Evolutionary conservation across 306 rosid species (phyloP).

Genomic region (Macrotyloma uniflorum): DNA sequence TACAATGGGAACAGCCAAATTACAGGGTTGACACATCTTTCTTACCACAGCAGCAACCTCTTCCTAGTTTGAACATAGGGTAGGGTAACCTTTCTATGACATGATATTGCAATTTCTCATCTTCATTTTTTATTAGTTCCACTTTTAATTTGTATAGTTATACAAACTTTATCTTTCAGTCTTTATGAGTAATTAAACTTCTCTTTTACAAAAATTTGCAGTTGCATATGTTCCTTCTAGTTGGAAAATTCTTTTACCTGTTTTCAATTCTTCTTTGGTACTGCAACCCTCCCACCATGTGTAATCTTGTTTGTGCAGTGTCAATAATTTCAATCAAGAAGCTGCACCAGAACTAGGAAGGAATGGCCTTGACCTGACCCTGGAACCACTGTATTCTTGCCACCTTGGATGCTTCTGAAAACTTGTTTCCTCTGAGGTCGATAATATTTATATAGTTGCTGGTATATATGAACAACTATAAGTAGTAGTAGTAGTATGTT

Average conservation of each 20-base stretch:
- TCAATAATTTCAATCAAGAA: constrained; percentile 45
- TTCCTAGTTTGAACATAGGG: constrained; percentile 77
- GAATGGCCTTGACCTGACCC: constrained; percentile 75
- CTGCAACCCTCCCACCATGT: background rate
- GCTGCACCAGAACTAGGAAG: constrained; percentile 50
- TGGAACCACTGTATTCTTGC: constrained; percentile 65
- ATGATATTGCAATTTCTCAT: background rate
- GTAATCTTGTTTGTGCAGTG: constrained; percentile 48
- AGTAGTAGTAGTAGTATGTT: constrained; percentile 16
- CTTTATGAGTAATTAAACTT: too few species aligned
- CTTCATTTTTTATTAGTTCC: background rate
- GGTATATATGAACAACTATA: background rate
- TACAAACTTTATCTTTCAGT: too few species aligned
- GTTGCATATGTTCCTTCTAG: background rate
- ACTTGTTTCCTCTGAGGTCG: background rate
- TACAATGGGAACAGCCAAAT: constrained; percentile 64
- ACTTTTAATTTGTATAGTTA: background rate
- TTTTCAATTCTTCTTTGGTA: background rate
- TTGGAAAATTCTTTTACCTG: background rate
- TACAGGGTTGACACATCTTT: constrained; percentile 53
- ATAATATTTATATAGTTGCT: background rate
- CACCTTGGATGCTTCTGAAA: constrained; percentile 59
- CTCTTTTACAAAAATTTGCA: too few species aligned
- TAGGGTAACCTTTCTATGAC: constrained; percentile 28
- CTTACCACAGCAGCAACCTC: constrained; percentile 52